Evolutionary conservation across 371 early-diverging fungal genomes (phyloP).

Genomic region (Mortierella sp.): DNA sequence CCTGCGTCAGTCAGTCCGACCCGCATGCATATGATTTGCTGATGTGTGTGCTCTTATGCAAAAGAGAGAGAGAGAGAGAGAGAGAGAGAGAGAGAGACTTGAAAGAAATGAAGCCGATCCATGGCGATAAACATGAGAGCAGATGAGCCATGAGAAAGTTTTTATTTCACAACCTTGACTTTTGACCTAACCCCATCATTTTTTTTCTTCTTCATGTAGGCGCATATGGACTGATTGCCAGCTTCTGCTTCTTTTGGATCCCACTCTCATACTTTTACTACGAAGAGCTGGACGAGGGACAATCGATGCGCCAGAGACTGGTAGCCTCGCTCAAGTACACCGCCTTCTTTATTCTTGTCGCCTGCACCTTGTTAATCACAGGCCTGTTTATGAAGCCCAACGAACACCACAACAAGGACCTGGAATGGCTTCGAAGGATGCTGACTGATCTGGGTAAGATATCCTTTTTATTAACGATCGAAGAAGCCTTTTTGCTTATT

Average conservation of each 20-base stretch:
- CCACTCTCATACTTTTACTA: slow-evolving; percentile 80
- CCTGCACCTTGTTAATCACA: slow-evolving; percentile 35
- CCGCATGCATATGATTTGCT: slow-evolving; percentile 8
- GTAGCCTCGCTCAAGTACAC: slow-evolving; percentile 55
- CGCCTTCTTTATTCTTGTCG: slow-evolving; percentile 41
- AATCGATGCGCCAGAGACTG: slow-evolving; percentile 27
- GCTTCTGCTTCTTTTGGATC: slow-evolving; percentile 69
- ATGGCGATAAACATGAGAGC: not conserved
- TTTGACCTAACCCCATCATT: not conserved
- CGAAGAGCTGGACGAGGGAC: slow-evolving; percentile 63
- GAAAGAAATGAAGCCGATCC: slow-evolving; percentile 12
- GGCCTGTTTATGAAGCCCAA: slow-evolving; percentile 54
- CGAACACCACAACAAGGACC: slow-evolving; percentile 33
- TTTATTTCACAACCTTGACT: not conserved
- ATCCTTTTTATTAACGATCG: not conserved
- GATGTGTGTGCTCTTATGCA: slow-evolving; percentile 8
- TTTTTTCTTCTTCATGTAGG: slow-evolving; percentile 39
- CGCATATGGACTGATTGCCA: slow-evolving; percentile 65
- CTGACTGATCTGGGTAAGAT: slow-evolving; percentile 48
- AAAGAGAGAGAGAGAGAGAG: not conserved
- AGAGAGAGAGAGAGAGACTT: not conserved
- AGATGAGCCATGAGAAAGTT: not conserved
- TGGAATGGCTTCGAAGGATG: slow-evolving; percentile 53
- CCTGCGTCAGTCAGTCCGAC: slow-evolving; percentile 10
- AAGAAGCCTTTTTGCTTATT: not conserved